Evolutionary conservation across 306 rosid genomes (phyloP).

Genomic region (Sechiopsis laciniata): DNA sequence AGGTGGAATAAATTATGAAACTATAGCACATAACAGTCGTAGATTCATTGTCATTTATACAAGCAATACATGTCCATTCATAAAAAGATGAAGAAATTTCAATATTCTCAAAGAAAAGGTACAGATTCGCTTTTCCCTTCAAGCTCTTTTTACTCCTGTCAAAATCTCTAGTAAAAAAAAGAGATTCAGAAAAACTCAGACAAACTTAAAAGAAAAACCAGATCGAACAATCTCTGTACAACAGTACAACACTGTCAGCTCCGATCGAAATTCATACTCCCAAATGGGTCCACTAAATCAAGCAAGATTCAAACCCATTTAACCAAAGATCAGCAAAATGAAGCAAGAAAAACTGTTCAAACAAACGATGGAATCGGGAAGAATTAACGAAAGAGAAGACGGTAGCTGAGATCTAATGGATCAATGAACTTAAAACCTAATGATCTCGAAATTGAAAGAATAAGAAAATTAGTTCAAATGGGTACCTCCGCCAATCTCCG

Average conservation of each 20-base stretch:
- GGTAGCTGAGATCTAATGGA: constrained; percentile 18
- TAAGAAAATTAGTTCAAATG: neutral
- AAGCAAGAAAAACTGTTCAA: neutral
- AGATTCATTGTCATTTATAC: neutral
- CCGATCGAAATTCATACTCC: neutral
- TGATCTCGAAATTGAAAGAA: neutral
- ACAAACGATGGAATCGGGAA: neutral
- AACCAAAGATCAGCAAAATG: neutral
- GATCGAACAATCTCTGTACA: constrained; percentile 19
- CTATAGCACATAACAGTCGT: neutral
- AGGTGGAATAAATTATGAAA: neutral
- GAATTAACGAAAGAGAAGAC: neutral
- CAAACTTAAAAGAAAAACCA: neutral
- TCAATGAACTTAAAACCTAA: constrained; percentile 7
- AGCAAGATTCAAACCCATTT: neutral
- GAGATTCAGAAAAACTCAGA: constrained; percentile 11
- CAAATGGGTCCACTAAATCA: constrained; percentile 15
- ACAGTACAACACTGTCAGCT: constrained; percentile 2
- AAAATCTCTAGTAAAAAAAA: neutral
- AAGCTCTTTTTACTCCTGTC: constrained; percentile 10
- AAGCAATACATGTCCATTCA: neutral
- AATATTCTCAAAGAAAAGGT: neutral
- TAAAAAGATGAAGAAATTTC: neutral
- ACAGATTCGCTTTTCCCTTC: neutral
- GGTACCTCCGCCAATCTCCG: constrained; percentile 9